Base-by-base conservation (phyloP, 441 rosid genomes). In the Bruguiera hainesii region DNA sequence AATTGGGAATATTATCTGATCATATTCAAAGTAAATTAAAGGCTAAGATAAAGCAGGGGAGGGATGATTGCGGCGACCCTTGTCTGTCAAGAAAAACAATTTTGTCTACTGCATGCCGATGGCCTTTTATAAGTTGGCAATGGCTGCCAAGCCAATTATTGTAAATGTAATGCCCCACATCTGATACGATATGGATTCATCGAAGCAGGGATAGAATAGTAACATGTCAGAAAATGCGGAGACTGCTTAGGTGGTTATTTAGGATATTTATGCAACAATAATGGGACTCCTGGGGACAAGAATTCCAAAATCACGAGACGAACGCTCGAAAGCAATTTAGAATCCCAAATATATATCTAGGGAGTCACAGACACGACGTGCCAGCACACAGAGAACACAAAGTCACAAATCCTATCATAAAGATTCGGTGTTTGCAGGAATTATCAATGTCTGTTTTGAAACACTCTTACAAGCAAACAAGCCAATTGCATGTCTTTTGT, bases 21-120 rank as follows among this genome's bases (percentile, higher is more conserved):
- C 5, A 42, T 3, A 42, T 42, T 42, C 48, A 5, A 56, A 61
- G 13, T 6, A 2, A 59, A 11, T 18, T 2, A 7, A 57, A 21
- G 21, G 31, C 25, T 2, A 29, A 9, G 64, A 64, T 15, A 19
- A 52, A 26, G 26, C 2, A 3, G 8, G 52, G 7, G 4, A 21
- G 50, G 50, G 72, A 35, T 69, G 65, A 56, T 42, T 13, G 46
- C 46, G 3, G 15, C 15, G 46, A 10, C 15, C 82, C 69, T 78
- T 71, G 80, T 69, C 79, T 31, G 5, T 30, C 74, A 74, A 79
- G 67, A 81, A 81, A 79, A 71, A 33, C 68, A 50, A 71, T 66
- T 75, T 52, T 71, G 80, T 73, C 71, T 30, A 57, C 58, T 64
- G 66, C 39, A 15, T 7, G 8, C 16, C 46, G 18, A 64, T 1